Evolutionary conservation across 768 basidiomycete genomes (phyloP).

Genomic region (Collybia sordida): DNA sequence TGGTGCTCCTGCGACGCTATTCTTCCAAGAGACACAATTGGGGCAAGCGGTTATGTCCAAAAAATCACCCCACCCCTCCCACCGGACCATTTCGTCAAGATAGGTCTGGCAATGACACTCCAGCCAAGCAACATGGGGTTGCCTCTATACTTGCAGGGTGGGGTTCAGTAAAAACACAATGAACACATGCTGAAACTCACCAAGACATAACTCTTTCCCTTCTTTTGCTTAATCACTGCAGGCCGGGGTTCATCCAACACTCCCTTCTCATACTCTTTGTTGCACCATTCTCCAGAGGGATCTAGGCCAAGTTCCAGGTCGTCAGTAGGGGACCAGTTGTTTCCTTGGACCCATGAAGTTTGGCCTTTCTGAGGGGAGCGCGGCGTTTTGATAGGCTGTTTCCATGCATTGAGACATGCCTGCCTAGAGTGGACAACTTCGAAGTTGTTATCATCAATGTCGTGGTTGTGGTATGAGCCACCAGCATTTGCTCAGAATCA

Average conservation of each 20-base stretch:
- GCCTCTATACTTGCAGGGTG: no score
- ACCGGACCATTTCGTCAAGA: slow-evolving; percentile 12
- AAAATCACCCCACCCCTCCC: slow-evolving; percentile 9
- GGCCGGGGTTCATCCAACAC: neutral
- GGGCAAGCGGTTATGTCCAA: neutral
- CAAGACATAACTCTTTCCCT: no score
- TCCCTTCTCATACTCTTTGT: slow-evolving; percentile 6
- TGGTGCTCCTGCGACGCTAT: neutral
- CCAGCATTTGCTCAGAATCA: neutral
- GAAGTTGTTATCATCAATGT: neutral
- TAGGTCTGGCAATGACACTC: slow-evolving; percentile 5
- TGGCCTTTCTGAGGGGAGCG: neutral
- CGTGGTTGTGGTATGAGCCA: neutral
- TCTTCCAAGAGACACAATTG: slow-evolving; percentile 9
- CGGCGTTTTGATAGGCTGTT: neutral
- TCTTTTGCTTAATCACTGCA: no score
- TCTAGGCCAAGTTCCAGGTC: slow-evolving; percentile 7
- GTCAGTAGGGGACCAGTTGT: neutral
- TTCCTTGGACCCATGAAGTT: neutral
- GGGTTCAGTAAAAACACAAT: no score
- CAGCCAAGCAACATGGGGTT: no score
- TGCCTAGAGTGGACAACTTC: neutral
- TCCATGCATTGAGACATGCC: neutral
- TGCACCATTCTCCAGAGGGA: slow-evolving; percentile 5
- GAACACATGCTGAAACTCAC: no score